Base-by-base conservation (phyloP, 495 filamentous ascomycete species). In the Penicillium mononematosum region DNA sequence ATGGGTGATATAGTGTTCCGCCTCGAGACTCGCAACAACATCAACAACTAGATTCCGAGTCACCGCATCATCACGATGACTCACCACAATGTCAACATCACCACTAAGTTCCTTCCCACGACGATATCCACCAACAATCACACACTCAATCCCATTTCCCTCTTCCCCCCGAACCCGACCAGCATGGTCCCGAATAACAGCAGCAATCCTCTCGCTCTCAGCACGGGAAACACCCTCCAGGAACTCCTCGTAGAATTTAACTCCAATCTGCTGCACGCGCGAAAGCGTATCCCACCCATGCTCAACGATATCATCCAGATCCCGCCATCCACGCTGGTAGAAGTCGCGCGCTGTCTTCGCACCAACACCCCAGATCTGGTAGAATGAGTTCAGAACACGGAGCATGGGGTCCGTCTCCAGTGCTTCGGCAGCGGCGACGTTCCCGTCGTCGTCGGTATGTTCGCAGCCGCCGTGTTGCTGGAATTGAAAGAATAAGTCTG, bases 221-320 rank as follows among this genome's bases (percentile, higher is more conserved):
- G 52, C 45, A 2, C 92, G 81, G 1, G 91, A 80, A 17, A 98
- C 88, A 32, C 80, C 81, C 20, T 77, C 68, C 34, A 82, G 77
- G 44, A 98, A 88, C 52, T 98, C 94, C 45, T 95, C 89, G 67
- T 92, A 96, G 68, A 86, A 97, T 67, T 98, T 98, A n/a, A 98
- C 70, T 1, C 94, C 94, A 45, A 98, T 96, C 67, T 98, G 92
- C 69, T 96, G 92, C 2, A 88, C 88, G 16, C 92, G 82, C 0
- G 78, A 86, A 0, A 98, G 77, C 1, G 60, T 71, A 38, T 78
- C 63, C 95, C 95, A 98, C 24, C 89, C 92, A 60, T 86, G 76
- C 62, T 95, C 88, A 54, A 96, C 77, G 7, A 98, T 76, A 63
- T 98, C 92, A 64, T 97, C 92, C 1, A 92, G 77, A 45, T 86